phyloP scores from a whole-genome alignment of 2,329 filamentous ascomycete species.

The Xylaria polymorpha region DNA sequence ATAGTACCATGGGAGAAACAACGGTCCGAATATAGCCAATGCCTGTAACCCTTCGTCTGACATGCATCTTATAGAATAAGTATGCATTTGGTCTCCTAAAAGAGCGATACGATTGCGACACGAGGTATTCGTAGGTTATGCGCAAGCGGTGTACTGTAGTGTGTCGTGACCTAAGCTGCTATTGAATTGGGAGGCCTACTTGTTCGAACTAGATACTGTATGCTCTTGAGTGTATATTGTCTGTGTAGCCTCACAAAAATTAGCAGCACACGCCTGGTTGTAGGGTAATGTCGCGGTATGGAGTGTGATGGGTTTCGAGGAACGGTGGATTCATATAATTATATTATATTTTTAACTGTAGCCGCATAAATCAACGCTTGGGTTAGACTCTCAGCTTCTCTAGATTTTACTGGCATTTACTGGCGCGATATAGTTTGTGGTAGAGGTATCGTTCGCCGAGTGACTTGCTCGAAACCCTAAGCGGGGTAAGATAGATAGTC shows the following conservation, averaged over 20 bases:
- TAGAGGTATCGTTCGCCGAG: background rate
- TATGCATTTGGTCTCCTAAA: conserved; percentile 7
- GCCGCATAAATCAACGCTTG: background rate
- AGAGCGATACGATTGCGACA: background rate
- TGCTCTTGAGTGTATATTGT: background rate
- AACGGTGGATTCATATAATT: background rate
- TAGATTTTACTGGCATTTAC: background rate
- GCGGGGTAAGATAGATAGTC: background rate
- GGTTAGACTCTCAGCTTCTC: background rate
- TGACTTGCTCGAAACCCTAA: background rate
- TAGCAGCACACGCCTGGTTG: background rate
- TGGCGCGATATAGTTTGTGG: background rate
- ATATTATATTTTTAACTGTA: background rate
- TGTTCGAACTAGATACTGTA: no score
- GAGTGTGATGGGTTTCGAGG: background rate
- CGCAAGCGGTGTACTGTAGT: background rate
- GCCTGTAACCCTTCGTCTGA: background rate
- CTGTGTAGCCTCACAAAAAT: background rate
- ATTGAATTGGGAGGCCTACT: background rate
- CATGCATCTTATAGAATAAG: conserved; percentile 14
- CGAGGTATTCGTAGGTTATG: background rate
- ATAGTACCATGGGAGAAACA: background rate
- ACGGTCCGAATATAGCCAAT: conserved; percentile 18
- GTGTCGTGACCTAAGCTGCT: background rate
- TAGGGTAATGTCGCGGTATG: background rate